Conservation (phyloP, 164 flowering plant genomes). For the Warburgia ugandensis region DNA sequence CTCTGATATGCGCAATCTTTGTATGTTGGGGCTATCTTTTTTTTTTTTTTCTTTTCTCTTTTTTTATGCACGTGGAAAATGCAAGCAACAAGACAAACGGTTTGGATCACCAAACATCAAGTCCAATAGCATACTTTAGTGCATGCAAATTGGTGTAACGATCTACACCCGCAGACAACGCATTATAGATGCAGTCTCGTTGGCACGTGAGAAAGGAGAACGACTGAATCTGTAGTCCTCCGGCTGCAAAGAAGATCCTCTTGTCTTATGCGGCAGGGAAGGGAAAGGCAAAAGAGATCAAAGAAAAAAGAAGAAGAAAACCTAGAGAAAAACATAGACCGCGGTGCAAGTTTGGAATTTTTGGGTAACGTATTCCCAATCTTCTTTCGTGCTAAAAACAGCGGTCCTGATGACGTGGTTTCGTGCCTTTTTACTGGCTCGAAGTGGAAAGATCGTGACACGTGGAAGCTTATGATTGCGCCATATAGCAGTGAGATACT, state of each 20-base stretch:
- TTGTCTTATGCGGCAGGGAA: neutral
- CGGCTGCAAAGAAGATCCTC: neutral
- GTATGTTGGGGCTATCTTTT: no score
- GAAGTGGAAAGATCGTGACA: neutral
- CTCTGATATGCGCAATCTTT: no score
- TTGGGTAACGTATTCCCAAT: constrained; percentile 11
- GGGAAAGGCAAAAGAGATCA: neutral
- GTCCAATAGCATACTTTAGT: no score
- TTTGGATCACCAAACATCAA: no score
- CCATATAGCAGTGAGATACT: no score
- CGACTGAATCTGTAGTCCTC: neutral
- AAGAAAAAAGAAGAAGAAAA: constrained; percentile 8
- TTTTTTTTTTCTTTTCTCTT: no score
- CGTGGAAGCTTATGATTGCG: no score
- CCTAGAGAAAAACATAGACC: constrained; percentile 13
- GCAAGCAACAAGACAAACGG: no score
- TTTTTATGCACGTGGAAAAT: no score
- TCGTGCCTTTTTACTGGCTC: neutral
- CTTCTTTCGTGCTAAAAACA: neutral
- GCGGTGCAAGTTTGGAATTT: constrained; percentile 33
- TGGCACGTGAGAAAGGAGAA: neutral
- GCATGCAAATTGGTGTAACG: no score
- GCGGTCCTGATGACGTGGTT: neutral
- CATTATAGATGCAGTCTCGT: no score
- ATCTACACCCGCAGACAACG: no score